Evolutionary conservation across 1,284 basidiomycete genomes (phyloP).

Genomic region (Tylopilus sp.): DNA sequence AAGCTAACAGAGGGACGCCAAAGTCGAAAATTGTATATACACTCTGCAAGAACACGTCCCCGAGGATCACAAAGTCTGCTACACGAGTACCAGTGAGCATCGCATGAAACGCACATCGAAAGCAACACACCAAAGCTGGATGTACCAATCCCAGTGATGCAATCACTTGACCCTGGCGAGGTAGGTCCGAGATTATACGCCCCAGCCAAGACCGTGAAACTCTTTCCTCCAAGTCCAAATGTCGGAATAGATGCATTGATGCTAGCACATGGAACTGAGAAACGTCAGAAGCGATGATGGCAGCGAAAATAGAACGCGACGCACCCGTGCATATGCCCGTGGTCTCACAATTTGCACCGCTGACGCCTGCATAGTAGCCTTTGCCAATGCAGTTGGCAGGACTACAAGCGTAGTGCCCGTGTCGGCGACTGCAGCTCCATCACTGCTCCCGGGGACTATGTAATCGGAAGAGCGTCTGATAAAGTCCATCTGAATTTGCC

Average conservation of each 20-base stretch:
- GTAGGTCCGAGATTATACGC: constrained; percentile 30
- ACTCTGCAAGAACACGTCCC: constrained; percentile 33
- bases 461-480: constrained; percentile 1
- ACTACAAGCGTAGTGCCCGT: constrained; percentile 41
- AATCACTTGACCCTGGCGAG: not conserved
- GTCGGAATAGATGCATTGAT: constrained; percentile 24
- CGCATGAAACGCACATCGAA: not conserved
- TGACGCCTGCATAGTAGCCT: constrained; percentile 22
- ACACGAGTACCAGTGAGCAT: constrained; percentile 13
- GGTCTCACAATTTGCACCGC: constrained; percentile 7
- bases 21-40: constrained; percentile 39
- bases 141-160: constrained; percentile 27
- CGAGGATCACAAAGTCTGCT: constrained; percentile 34
- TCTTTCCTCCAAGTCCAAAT: constrained; percentile 16
- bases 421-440: constrained; percentile 27
- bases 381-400: constrained; percentile 8
- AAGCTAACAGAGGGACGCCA: constrained; percentile 20
- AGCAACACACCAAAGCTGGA: constrained; percentile 17
- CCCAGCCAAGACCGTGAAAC: constrained; percentile 20
- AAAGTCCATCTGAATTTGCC: constrained; percentile 31
- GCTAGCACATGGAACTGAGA: constrained; percentile 31
- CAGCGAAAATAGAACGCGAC: not conserved
- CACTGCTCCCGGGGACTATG: not conserved
- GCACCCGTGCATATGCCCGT: constrained; percentile 20
- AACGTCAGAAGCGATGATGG: not conserved